phyloP scores from a whole-genome alignment of 331 rosid genomes.

The Ulmus americana region DNA sequence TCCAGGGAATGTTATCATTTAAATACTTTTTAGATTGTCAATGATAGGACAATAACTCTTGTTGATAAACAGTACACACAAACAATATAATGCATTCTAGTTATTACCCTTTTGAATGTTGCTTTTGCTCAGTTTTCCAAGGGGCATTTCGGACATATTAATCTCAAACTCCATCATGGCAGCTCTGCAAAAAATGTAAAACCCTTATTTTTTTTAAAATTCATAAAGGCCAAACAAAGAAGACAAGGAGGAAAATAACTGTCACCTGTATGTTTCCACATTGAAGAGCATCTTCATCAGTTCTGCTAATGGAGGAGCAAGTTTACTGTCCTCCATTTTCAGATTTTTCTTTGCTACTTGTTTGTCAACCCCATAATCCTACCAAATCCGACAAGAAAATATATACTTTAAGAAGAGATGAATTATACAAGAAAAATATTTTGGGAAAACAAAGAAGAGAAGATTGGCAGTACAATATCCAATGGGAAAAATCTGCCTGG shows the following conservation, averaged over 20 bases:
- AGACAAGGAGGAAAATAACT: not conserved
- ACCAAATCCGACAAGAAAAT: conserved; percentile 27
- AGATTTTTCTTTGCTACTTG: conserved; percentile 47
- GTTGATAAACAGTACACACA: not conserved
- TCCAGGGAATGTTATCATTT: not conserved
- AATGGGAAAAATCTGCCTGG: conserved; percentile 95
- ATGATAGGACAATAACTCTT: not conserved
- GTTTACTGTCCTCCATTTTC: conserved; percentile 40
- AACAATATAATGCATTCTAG: not conserved
- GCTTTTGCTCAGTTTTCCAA: conserved; percentile 86
- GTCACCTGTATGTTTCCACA: conserved; percentile 91
- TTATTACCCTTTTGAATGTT: conserved; percentile 77
- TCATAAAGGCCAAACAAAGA: conserved; percentile 12
- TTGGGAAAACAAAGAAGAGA: conserved; percentile 4
- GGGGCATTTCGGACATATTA: conserved; percentile 97
- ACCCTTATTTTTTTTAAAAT: conserved; percentile 26
- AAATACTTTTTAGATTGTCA: not conserved
- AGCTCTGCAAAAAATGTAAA: conserved; percentile 52
- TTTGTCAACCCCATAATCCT: conserved; percentile 91
- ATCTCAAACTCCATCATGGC: conserved; percentile 99
- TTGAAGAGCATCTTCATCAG: conserved; percentile 91
- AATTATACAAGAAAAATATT: conserved; percentile 6
- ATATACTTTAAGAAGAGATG: conserved; percentile 10
- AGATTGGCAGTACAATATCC: conserved; percentile 59
- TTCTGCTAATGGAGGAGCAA: conserved; percentile 64